Conservation (phyloP, 116 monocot species). For the Cymodocea nodosa region DNA sequence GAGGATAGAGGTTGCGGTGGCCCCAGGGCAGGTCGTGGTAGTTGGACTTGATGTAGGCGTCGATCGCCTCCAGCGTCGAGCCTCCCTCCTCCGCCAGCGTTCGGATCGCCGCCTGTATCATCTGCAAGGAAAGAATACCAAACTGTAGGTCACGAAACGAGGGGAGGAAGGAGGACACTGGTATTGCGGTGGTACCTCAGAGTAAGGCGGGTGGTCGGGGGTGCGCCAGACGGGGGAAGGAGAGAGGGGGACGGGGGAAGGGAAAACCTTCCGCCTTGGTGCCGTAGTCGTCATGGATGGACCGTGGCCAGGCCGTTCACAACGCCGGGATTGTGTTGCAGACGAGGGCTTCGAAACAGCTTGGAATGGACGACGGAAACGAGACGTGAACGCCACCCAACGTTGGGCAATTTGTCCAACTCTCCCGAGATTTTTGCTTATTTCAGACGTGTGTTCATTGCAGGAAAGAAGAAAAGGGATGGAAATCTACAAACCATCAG, state of each 20-base stretch:
- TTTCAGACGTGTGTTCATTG: no score
- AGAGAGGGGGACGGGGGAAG: background rate
- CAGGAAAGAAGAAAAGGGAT: no score
- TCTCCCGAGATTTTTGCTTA: no score
- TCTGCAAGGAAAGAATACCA: background rate
- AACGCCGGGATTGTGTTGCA: no score
- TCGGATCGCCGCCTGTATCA: conserved; percentile 12
- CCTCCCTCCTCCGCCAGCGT: conserved; percentile 5
- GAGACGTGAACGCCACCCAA: no score
- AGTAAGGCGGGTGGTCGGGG: conserved; percentile 15
- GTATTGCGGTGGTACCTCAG: conserved; percentile 3
- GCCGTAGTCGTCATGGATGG: no score
- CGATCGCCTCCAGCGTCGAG: conserved; percentile 7
- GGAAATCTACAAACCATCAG: no score
- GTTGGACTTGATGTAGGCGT: conserved; percentile 1
- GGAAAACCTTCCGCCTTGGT: background rate
- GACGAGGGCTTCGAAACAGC: no score
- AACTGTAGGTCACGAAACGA: background rate
- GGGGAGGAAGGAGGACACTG: background rate
- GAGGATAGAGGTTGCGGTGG: conserved; percentile 12
- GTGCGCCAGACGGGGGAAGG: conserved; percentile 1
- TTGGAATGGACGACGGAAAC: no score
- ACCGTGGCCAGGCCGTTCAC: no score
- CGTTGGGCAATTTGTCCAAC: no score
- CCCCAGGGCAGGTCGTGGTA: conserved; percentile 13